These are phyloP conservation scores for Alternaria sp. DNA, from an alignment of 2,329 filamentous ascomycete genomes.

Conservation along the genomic window DNA sequence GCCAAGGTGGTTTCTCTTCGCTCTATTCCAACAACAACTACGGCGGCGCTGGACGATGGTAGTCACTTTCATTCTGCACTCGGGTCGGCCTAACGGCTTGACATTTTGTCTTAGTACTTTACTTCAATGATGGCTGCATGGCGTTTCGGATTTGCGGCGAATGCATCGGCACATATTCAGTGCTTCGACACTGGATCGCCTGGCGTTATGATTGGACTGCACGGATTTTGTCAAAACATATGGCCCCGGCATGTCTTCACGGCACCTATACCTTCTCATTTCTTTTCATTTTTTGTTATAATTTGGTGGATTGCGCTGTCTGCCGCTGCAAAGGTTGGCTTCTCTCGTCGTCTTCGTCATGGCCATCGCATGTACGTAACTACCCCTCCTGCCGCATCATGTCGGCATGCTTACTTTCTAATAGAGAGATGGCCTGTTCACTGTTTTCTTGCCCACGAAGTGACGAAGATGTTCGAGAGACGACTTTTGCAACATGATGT, in stretches of 20 bases:
- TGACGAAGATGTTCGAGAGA: conserved; percentile 52
- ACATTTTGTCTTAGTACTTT: conserved; percentile 42
- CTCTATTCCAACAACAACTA: conserved; percentile 74
- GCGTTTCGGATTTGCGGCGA: conserved; percentile 46
- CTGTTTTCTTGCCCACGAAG: conserved; percentile 39
- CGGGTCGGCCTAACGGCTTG: conserved; percentile 32
- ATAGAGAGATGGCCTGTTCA: conserved; percentile 50
- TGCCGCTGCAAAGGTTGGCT: conserved; percentile 42
- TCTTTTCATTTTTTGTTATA: conserved; percentile 31
- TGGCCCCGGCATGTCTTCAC: conserved; percentile 42
- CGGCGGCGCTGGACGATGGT: conserved; percentile 49
- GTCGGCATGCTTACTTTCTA: conserved; percentile 52
- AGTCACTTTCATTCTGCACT: conserved; percentile 43
- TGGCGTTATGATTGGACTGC: conserved; percentile 46
- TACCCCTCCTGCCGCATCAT: conserved; percentile 48
- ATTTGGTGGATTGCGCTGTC: conserved; percentile 43
- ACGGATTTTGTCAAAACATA: conserved; percentile 30
- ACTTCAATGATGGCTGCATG: conserved; percentile 45
- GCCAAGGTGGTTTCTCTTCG: conserved; percentile 89
- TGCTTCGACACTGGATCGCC: conserved; percentile 43
- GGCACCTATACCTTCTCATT: conserved; percentile 42
- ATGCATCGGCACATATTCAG: conserved; percentile 49
- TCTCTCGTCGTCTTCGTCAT: conserved; percentile 56
- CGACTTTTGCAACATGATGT: conserved; percentile 36
- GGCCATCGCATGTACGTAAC: conserved; percentile 54